Evolutionary conservation across 768 basidiomycete species (phyloP), one percentile per base, ranked within the genome.

Genomic region (Trametes gibbosa): DNA sequence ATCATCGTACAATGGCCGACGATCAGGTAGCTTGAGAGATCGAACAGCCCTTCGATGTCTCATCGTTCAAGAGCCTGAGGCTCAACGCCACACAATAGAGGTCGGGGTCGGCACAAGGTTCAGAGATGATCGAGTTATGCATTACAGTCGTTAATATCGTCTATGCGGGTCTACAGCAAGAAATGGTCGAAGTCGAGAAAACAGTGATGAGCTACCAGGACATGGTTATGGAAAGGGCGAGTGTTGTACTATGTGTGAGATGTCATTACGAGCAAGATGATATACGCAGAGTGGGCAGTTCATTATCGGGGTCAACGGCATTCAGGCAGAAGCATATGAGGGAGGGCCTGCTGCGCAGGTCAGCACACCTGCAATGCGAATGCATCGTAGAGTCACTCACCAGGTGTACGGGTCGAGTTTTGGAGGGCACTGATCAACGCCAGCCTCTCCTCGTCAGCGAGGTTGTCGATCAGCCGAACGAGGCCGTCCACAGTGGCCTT

Each of bases 401-500:
- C 86, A 70, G 83, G 77, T 23, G 84, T 81, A 43, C 82, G 81
- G 50, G 77, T 69, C 7, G 80, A 67, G 65, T 74, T 83, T 69
- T 88, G 87, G 50, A 93, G 79, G 39, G 83, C 82, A 41, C 74
- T 72, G 37, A 86, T 78, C 61, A 95, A 68, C 0, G 79, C 73
- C 12, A 80, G 74, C 71, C 83, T 85, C 64, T 94, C 92, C 24
- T 92, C 92, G 23, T 84, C 81, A 0, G 83, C 81, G 59, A 95
- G 79, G 37, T 79, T 80, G 58, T 91, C 86, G n/a, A 86, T 82
- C 12, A 94, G 75, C 49, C 86, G 85, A 50, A 84, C 72, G 58
- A 95, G 80, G 35, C 90, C 86, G 60, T 87, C 85, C 60, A 95
- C 71, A 1, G 89, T 84, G 9, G 85, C 86, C 73, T 90, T 90